Evolutionary conservation across 306 rosid genomes (phyloP), one percentile per base, ranked within the genome.

Genomic region (Cucumis sativus): DNA sequence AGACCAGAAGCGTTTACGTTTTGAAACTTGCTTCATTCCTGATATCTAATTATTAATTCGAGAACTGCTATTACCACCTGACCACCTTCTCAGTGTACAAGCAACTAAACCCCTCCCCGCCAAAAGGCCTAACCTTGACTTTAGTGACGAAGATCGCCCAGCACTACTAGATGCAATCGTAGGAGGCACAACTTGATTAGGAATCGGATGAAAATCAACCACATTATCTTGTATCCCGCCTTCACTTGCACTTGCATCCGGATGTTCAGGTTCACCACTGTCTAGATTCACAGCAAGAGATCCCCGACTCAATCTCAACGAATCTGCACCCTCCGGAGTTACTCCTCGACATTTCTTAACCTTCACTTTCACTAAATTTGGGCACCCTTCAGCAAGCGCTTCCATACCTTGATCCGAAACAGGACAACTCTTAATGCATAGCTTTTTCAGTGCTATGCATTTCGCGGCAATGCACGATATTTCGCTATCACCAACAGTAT

Each of bases 281-380:
- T 96, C 99, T 65, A 96, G 86, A 84, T 87, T 96, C 85, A 96
- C 98, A 4, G 96, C 90, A 83, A 96, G 68, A 8, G 89, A 80
- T 37, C 77, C 96, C 81, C 99, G 85, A 57, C 80, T 83, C 10
- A 70, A 76, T 79, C 91, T 91, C 89, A 96, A 88, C 83, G 86
- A 88, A 75, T 91, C 98, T 0, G 93, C 99, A 51, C 98, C 98
- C 33, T 92, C 90, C 0, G 83, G 61, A 1, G 99, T 96, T 21
- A 96, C 99, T 57, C 84, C 85, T 35, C 92, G 91, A 64, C 99
- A 96, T 83, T 96, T 96, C 89, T 92, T 96, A 30, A 96, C 90
- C 89, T 96, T 96, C 81, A 96, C 92, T 79, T 96, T 96, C 84
- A 96, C 98, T 91, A 96, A 89, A 85, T 92, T 96, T 1, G 99